Evolutionary conservation across 345 rosid species (phyloP), one percentile per base, ranked within the genome.

Genomic region (Litchi chinensis): DNA sequence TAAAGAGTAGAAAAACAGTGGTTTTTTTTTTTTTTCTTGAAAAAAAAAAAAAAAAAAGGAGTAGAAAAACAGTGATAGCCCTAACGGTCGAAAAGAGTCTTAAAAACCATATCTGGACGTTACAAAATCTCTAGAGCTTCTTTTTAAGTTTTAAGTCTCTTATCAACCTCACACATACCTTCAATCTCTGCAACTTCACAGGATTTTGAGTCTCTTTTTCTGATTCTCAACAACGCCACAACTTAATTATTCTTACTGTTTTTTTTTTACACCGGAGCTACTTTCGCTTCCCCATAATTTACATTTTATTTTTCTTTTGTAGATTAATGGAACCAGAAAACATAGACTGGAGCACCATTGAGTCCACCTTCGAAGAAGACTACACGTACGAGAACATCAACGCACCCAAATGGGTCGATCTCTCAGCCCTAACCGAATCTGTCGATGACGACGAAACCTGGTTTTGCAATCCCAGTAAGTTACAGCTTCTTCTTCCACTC

Each of bases 321-420:
- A 43, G 40, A 19, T 9, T 26, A 15, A 72, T 68, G 77, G 86
- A 83, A 21, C n/a, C 68, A 6, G 81, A 80, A 48, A 57, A 19
- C 83, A 80, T 83, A 56, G 77, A 83, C 43, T 77, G 79, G 86
- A 41, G 54, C 77, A 46, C 15, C 81, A 74, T 77, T 19, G 75
- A 83, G 19, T 83, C 86, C 6, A 21, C 37, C 0, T 83, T 68
- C 59, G 68, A 74, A 54, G 79, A 77, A 75, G 86, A 83, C 21
- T 64, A 66, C 12, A n/a, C 32, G 0, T 83, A 83, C 64, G 83
- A 83, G 79, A 40, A 59, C 71, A 64, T 83, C 39, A 60, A 71
- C 70, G 83, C 81, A 41, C 83, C 83, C 28, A 71, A 74, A 77
- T 83, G 86, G 86, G 71, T 83, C 60, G 75, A 83, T 60, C 81